Percentiles rank a stretch among this genome's conserved stretches.
Evolutionary conservation across 495 filamentous ascomycete species (phyloP).

Genomic region (Trichoderma gamsii): DNA sequence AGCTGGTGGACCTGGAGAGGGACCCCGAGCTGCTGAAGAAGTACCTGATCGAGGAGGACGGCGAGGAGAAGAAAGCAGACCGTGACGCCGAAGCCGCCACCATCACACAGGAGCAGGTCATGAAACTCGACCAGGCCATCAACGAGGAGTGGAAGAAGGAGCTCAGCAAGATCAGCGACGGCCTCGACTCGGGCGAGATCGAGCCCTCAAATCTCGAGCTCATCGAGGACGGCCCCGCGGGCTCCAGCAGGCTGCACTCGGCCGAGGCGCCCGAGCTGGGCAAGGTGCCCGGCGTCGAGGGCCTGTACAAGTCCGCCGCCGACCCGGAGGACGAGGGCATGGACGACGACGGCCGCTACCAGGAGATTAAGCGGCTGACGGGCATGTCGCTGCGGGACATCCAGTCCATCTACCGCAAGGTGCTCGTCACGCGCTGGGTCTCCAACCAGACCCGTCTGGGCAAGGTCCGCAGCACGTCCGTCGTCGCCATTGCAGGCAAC

Average conservation of each 20-base stretch:
- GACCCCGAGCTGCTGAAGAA: conserved; percentile 29
- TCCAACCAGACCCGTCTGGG: conserved; percentile 93
- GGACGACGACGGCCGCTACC: conserved; percentile 38
- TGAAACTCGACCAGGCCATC: conserved; percentile 21
- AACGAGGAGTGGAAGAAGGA: conserved; percentile 20
- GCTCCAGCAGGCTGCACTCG: conserved; percentile 30
- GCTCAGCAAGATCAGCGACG: conserved; percentile 17
- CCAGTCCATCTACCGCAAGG: conserved; percentile 49
- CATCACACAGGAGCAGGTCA: conserved; percentile 16
- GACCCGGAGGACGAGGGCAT: conserved; percentile 38
- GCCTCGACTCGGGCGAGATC: conserved; percentile 16
- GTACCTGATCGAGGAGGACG: conserved; percentile 43
- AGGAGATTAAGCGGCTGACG: conserved; percentile 58
- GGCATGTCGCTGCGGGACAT: conserved; percentile 59
- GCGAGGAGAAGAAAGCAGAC: conserved; percentile 32
- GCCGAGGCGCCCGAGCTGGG: conserved; percentile 38
- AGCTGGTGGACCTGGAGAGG: conserved; percentile 26
- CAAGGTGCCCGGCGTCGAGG: conserved; percentile 39
- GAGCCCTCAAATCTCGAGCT: conserved; percentile 25
- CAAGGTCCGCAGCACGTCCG: conserved; percentile 69
- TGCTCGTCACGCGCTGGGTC: conserved; percentile 64
- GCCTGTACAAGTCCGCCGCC: conserved; percentile 42
- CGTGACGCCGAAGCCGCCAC: conserved; percentile 30
- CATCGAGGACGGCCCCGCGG: conserved; percentile 34
- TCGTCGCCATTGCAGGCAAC: conserved; percentile 76